Evolutionary conservation across 768 basidiomycete species (phyloP).

Genomic region (Panaeolus cyanescens): DNA sequence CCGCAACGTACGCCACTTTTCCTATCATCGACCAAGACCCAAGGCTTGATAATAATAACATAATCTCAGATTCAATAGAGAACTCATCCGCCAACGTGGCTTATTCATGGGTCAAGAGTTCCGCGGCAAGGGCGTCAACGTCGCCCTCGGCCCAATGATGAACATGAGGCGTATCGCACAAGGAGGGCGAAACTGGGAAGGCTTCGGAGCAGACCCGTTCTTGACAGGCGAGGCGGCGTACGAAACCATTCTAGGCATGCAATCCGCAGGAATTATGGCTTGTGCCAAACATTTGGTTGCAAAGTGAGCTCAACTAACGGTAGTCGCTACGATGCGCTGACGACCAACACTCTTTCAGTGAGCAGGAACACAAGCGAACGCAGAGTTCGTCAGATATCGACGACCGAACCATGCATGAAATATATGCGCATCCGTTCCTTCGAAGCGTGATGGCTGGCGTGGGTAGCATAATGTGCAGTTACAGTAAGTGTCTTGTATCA

Average conservation of each 20-base stretch:
- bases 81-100: conserved; percentile 76
- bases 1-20: conserved; percentile 77
- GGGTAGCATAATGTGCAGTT: conserved; percentile 75
- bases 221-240: conserved; percentile 74
- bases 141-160: conserved; percentile 84
- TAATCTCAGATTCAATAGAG: conserved; percentile 71
- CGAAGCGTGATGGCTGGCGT: conserved; percentile 76
- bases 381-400: conserved; percentile 67
- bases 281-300: conserved; percentile 84
- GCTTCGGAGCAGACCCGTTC: conserved; percentile 92
- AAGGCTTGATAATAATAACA: conserved; percentile 6
- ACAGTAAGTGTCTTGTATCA: conserved; percentile 46
- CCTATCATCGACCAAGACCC: conserved; percentile 3
- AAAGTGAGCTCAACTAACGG: too few relatives aligned
- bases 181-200: conserved; percentile 93
- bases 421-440: conserved; percentile 72
- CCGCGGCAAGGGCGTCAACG: conserved; percentile 79
- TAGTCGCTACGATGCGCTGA: too few relatives aligned
- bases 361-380: conserved; percentile 67
- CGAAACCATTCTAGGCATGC: conserved; percentile 84
- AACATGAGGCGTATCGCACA: conserved; percentile 81
- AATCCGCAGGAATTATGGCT: conserved; percentile 78
- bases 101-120: conserved; percentile 82
- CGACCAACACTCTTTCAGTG: conserved; percentile 47
- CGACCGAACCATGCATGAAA: conserved; percentile 78